These are phyloP conservation scores for Bryoglossum gracile DNA, from an alignment of 495 filamentous ascomycete species.

Conservation along the genomic window DNA sequence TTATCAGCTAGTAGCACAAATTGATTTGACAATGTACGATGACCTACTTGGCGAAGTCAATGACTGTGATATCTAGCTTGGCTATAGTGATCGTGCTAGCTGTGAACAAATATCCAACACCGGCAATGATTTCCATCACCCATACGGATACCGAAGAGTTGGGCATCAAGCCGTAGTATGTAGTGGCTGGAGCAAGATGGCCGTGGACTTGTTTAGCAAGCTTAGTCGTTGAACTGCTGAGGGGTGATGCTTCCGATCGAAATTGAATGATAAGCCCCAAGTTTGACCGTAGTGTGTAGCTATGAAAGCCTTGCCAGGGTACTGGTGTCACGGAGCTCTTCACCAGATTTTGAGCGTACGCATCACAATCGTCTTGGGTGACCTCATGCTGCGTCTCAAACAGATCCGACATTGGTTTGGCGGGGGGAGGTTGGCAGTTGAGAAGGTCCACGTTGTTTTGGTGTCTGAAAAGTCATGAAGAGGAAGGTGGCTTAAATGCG, in stretches of 20 bases:
- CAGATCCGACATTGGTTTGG: too few species aligned
- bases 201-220: background rate
- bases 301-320: background rate
- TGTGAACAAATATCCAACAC: too few species aligned
- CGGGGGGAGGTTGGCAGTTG: too few species aligned
- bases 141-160: background rate
- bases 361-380: background rate
- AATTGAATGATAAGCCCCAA: slow-evolving; percentile 1
- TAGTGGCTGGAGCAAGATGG: background rate
- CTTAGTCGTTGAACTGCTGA: background rate
- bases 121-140: slow-evolving; percentile 1
- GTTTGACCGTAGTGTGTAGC: slow-evolving; percentile 1
- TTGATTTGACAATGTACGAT: too few species aligned
- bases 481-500: too few species aligned
- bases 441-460: too few species aligned
- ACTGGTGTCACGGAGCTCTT: background rate
- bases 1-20: too few species aligned
- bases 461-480: too few species aligned
- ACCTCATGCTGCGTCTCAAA: too few species aligned
- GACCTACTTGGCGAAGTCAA: background rate
- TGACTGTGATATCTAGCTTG: background rate
- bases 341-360: background rate
- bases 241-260: background rate
- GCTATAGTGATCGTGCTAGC: too few species aligned
- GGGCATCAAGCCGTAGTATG: background rate